Evolutionary conservation across 2,329 filamentous ascomycete genomes (phyloP), one percentile per base, ranked within the genome.

Genomic region (Rasamsonia emersonii): DNA sequence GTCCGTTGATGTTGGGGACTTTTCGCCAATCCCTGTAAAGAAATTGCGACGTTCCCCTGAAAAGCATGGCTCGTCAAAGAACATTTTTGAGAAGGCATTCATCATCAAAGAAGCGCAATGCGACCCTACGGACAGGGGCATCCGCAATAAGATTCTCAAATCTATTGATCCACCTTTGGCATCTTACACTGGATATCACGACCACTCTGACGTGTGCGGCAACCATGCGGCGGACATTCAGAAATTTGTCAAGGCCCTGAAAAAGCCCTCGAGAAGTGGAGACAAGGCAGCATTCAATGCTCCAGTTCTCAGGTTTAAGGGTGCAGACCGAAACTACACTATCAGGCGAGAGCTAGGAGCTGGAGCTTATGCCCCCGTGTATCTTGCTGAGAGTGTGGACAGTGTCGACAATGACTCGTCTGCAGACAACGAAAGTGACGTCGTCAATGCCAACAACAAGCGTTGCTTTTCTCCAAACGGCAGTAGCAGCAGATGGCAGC

Each of bases 281-380:
- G 67, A 77, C 24, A 82, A 86, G 44, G 73, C 75, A 16, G 57
- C 77, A 2, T 61, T 70, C 1, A 64, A 73, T 25, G 71, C 77
- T 0, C 77, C 84, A 0, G 65, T 73, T 3, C 68, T 96, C 14
- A 66, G 75, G 24, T 83, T 95, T 38, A 68, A 75, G 0, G 75
- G 75, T 23, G 69, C 74, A 2, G 62, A 71, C 14, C 68, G 77
- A 23, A 73, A 71, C 24, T 98, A 95, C 57, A 80, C 75, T 1
- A 61, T 96, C 35, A 85, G 82, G 51, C 77, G 80, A 30, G 86
- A 96, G 54, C 75, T 98, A 9, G 91, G 91, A 1, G 84, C 86
- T 17, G 91, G 91, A 6, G 91, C 91, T 1, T 98, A 93, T 59
- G 91, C 89, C 1, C 89, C 91, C 0, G 91, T 98, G 3, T 98